Percentiles rank a stretch among this genome's conserved stretches.
These are phyloP conservation scores for Globisporangium mamillatum DNA, from an alignment of 352 stramenopile species.

Conservation along the genomic window DNA sequence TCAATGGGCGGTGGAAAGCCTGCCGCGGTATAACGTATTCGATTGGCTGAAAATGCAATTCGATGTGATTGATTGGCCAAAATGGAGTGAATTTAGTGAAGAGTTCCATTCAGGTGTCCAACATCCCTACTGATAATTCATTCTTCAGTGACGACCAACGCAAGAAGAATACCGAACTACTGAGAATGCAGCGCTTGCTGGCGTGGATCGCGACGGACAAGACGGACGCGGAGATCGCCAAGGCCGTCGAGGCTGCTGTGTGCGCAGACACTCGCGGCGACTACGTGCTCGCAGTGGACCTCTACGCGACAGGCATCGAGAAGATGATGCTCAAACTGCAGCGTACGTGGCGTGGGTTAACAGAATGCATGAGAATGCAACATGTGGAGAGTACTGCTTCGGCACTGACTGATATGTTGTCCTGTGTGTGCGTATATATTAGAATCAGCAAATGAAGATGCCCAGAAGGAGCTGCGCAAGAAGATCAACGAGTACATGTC, in stretches of 20 bases:
- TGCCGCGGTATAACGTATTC: background rate
- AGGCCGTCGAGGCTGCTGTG: constrained; percentile 51
- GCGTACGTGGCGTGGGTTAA: constrained; percentile 27
- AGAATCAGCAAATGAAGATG: constrained; percentile 38
- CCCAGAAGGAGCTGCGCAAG: constrained; percentile 27
- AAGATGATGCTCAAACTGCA: constrained; percentile 62
- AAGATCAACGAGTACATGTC: constrained; percentile 84
- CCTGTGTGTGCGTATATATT: background rate
- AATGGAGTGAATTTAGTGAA: background rate
- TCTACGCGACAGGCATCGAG: constrained; percentile 77
- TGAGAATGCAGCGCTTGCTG: constrained; percentile 17
- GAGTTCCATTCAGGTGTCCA: too few species aligned
- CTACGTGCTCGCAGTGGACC: constrained; percentile 51
- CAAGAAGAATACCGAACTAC: background rate
- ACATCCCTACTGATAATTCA: background rate
- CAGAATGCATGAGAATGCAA: background rate
- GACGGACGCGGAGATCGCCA: constrained; percentile 41
- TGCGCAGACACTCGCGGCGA: constrained; percentile 44
- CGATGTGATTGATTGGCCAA: background rate
- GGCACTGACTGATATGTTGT: background rate
- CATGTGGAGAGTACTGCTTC: background rate
- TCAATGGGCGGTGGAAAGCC: background rate
- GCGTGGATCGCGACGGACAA: constrained; percentile 8
- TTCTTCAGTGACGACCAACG: background rate
- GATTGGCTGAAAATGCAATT: background rate